These are phyloP conservation scores for Schrenkiella parvula DNA, from an alignment of 345 rosid species.

Conservation along the genomic window DNA sequence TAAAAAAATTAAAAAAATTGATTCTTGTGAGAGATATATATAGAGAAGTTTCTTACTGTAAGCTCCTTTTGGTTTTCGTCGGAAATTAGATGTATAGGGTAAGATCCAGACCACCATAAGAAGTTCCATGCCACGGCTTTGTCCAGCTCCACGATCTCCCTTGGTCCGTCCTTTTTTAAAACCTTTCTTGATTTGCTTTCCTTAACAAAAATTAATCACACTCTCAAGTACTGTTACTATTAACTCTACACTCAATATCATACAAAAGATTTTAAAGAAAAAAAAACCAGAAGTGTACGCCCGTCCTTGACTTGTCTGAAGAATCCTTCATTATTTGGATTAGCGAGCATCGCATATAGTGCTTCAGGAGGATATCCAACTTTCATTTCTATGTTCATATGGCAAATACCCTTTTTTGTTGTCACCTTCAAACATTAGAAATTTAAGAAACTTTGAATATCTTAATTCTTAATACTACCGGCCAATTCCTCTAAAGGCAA, in stretches of 20 bases:
- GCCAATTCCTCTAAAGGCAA: not conserved
- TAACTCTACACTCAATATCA: not conserved
- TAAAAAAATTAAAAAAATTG: not conserved
- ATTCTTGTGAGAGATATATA: not conserved
- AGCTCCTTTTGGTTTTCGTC: not conserved
- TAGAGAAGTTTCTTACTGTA: not conserved
- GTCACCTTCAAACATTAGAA: conserved; percentile 44
- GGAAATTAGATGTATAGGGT: not conserved
- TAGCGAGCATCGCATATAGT: not conserved
- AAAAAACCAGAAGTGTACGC: not conserved
- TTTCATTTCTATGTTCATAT: not conserved
- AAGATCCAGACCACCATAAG: not conserved
- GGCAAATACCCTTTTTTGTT: conserved; percentile 31
- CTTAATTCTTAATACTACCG: not conserved
- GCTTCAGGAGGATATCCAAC: not conserved
- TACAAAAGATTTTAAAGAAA: not conserved
- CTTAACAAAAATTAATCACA: not conserved
- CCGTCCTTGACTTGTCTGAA: not conserved
- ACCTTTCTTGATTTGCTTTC: not conserved
- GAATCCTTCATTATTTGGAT: not conserved
- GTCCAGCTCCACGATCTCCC: not conserved
- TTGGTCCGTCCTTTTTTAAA: conserved; percentile 2
- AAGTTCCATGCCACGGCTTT: not conserved
- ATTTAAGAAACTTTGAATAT: not conserved
- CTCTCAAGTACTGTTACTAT: not conserved